Evolutionary conservation across 192 early-diverging fungal genomes (phyloP).

Genomic region (Coemansia sp.): DNA sequence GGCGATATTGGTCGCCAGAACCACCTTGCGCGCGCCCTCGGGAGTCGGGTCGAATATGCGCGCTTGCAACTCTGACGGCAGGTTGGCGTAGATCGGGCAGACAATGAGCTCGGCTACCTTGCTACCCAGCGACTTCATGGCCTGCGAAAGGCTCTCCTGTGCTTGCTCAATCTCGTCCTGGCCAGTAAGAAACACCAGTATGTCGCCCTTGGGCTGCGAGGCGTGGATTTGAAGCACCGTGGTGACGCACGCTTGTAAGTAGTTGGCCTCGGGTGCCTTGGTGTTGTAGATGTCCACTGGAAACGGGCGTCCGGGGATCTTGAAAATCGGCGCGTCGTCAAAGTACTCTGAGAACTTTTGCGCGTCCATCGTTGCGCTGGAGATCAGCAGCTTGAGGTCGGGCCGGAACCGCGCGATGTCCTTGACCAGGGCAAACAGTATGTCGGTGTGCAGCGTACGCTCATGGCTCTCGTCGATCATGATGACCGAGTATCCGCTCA

Average conservation of each 20-base stretch:
- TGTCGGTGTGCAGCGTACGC: constrained; percentile 92
- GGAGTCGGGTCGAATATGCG: constrained; percentile 98
- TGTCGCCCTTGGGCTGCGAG: constrained; percentile 83
- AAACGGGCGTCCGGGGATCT: constrained; percentile 90
- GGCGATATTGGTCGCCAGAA: constrained; percentile 98
- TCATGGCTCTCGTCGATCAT: constrained; percentile 99
- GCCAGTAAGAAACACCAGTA: constrained; percentile 94
- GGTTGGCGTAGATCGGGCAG: constrained; percentile 93
- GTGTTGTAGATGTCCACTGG: constrained; percentile 95
- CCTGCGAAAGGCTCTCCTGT: constrained; percentile 73
- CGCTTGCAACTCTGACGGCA: constrained; percentile 93
- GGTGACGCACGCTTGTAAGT: constrained; percentile 86
- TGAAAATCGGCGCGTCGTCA: constrained; percentile 89
- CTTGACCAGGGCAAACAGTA: constrained; percentile 94
- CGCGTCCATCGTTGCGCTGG: constrained; percentile 97
- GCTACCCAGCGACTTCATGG: constrained; percentile 76
- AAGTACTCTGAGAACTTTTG: constrained; percentile 96
- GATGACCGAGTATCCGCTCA: constrained; percentile 83
- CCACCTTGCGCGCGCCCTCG: constrained; percentile 87
- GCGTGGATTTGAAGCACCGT: constrained; percentile 94
- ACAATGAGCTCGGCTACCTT: constrained; percentile 88
- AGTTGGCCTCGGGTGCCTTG: constrained; percentile 95
- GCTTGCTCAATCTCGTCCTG: constrained; percentile 98
- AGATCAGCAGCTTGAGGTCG: constrained; percentile 91
- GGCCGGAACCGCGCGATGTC: constrained; percentile 92